These are phyloP conservation scores for Cochlearia excelsa DNA, from an alignment of 345 rosid species.

Conservation along the genomic window DNA sequence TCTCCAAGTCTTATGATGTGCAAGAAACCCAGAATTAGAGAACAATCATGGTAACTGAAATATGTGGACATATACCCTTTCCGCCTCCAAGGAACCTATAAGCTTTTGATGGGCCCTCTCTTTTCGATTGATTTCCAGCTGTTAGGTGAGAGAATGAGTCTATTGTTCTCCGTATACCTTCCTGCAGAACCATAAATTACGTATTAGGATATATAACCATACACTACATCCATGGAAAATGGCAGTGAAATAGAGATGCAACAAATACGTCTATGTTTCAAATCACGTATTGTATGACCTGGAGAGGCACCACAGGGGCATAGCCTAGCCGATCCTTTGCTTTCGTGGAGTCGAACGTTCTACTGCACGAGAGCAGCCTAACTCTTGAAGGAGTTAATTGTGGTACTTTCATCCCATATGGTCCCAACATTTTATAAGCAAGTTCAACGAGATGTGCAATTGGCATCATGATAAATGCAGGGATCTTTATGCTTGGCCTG, in stretches of 20 bases:
- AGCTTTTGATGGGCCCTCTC: constrained; percentile 85
- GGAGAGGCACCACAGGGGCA: constrained; percentile 63
- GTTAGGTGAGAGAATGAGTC: constrained; percentile 74
- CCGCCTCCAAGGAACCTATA: constrained; percentile 71
- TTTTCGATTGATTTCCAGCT: constrained; percentile 54
- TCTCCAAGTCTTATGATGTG: not conserved
- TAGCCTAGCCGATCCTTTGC: constrained; percentile 84
- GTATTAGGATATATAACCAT: constrained; percentile 2
- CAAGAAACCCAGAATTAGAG: not conserved
- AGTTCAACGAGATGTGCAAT: constrained; percentile 72
- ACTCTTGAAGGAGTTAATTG: constrained; percentile 89
- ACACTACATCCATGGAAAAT: constrained; percentile 11
- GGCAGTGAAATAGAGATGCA: constrained; percentile 20
- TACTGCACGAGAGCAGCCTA: constrained; percentile 76
- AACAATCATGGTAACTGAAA: constrained; percentile 1
- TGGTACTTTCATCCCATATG: constrained; percentile 88
- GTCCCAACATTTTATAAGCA: constrained; percentile 66
- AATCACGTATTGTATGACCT: constrained; percentile 49
- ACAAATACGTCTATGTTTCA: constrained; percentile 10
- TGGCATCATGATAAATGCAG: constrained; percentile 76
- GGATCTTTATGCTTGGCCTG: constrained; percentile 92
- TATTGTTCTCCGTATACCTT: constrained; percentile 70
- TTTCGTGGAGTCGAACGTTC: constrained; percentile 76
- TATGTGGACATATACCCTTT: constrained; percentile 48
- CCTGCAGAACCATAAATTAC: constrained; percentile 46